These are phyloP conservation scores for Letharia lupina DNA, from an alignment of 495 filamentous ascomycete species.

Conservation along the genomic window DNA sequence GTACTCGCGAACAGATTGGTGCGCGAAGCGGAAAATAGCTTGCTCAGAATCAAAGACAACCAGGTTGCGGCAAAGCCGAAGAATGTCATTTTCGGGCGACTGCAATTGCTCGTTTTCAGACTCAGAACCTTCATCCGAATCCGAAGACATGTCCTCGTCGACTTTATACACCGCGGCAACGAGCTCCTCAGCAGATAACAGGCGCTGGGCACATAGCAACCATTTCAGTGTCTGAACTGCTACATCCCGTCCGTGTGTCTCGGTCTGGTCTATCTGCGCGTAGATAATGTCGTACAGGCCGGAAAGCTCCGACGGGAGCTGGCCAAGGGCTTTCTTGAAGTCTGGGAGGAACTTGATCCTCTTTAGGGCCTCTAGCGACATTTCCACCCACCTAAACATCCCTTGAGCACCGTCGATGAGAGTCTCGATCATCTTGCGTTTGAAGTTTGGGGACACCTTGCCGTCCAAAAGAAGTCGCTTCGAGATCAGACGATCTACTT, in stretches of 20 bases:
- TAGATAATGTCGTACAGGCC: constrained; percentile 6
- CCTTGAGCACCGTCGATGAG: constrained; percentile 5
- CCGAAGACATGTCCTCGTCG: not conserved
- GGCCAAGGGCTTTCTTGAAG: not conserved
- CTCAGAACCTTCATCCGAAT: constrained; percentile 13
- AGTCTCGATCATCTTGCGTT: constrained; percentile 15
- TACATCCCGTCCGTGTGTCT: not conserved
- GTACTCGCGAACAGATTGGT: constrained; percentile 27
- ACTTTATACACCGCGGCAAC: not conserved
- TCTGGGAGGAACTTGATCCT: constrained; percentile 5
- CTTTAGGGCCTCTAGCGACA: constrained; percentile 1
- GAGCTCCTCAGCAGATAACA: constrained; percentile 2
- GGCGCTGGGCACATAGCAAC: constrained; percentile 6
- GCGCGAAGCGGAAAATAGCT: constrained; percentile 27
- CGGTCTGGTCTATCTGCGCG: not conserved
- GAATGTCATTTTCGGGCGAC: constrained; percentile 6
- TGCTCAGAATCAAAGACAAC: constrained; percentile 22
- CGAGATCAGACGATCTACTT: constrained; percentile 25
- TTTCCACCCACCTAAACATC: constrained; percentile 10
- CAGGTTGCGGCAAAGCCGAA: constrained; percentile 19
- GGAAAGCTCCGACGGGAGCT: not conserved
- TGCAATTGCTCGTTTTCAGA: constrained; percentile 1
- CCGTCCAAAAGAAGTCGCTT: constrained; percentile 15
- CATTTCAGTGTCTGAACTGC: constrained; percentile 9
- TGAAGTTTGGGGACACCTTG: constrained; percentile 15